These are phyloP conservation scores for Pseudozyma hubeiensis DNA, from an alignment of 1,284 basidiomycete species.

Conservation along the genomic window DNA sequence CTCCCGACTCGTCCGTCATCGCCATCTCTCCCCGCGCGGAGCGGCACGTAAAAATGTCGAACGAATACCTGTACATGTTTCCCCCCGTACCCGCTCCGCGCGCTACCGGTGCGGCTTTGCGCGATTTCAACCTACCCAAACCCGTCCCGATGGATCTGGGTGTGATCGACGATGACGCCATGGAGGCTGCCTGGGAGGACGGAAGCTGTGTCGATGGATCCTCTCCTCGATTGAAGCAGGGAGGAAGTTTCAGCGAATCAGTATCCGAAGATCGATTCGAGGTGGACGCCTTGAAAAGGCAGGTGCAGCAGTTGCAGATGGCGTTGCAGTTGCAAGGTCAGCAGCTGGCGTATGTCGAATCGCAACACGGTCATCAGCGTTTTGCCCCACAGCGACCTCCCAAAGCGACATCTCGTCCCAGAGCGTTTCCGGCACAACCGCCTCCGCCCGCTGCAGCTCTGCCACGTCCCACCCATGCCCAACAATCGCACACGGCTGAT, in stretches of 20 bases:
- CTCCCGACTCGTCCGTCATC: conserved; percentile 11
- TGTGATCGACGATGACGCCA: neutral
- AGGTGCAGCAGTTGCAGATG: conserved; percentile 50
- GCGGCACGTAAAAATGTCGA: neutral
- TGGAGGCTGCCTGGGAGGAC: conserved; percentile 42
- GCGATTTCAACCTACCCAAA: neutral
- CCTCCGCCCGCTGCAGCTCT: neutral
- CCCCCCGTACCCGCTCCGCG: conserved; percentile 12
- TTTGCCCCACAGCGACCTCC: neutral
- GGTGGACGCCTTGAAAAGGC: conserved; percentile 29
- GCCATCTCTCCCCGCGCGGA: neutral
- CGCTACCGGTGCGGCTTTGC: neutral
- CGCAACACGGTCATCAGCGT: conserved; percentile 5
- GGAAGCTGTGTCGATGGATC: conserved; percentile 22
- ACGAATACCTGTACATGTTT: conserved; percentile 5
- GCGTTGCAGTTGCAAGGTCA: conserved; percentile 30
- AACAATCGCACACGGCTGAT: neutral
- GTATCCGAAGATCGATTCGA: conserved; percentile 21
- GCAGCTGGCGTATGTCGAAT: conserved; percentile 11
- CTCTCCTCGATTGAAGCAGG: neutral
- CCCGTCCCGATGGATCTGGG: neutral
- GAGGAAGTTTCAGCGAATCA: neutral
- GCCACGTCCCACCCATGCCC: neutral
- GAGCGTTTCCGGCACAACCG: conserved; percentile 1
- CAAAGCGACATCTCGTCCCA: neutral